Conservation (phyloP, 2,329 filamentous ascomycete species). For the Mycogone perniciosa region DNA sequence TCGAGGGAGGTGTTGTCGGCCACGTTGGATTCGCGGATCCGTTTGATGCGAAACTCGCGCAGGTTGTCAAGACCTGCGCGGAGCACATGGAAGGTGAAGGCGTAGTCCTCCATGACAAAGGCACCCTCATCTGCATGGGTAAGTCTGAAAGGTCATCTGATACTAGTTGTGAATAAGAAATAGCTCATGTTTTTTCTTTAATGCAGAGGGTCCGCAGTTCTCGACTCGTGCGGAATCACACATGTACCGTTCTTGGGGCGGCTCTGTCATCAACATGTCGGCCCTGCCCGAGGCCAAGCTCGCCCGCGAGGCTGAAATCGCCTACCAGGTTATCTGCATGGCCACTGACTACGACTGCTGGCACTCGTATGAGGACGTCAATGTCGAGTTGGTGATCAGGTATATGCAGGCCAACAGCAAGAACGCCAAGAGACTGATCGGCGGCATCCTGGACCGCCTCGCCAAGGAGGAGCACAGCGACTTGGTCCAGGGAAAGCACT, state of each 20-base stretch:
- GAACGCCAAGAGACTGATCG: constrained; percentile 81
- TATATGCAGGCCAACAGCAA: constrained; percentile 91
- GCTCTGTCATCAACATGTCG: constrained; percentile 97
- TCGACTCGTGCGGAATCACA: constrained; percentile 92
- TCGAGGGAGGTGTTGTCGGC: constrained; percentile 83
- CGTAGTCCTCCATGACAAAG: constrained; percentile 75
- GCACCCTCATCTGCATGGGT: constrained; percentile 90
- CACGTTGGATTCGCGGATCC: constrained; percentile 96
- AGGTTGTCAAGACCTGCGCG: constrained; percentile 73
- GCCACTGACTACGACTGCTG: constrained; percentile 99
- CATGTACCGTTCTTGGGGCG: constrained; percentile 91
- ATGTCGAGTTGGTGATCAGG: constrained; percentile 93
- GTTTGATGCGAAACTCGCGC: constrained; percentile 73
- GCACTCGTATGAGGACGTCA: constrained; percentile 76
- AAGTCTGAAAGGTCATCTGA: constrained; percentile 26
- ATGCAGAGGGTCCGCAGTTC: constrained; percentile 89
- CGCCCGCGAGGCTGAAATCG: constrained; percentile 90
- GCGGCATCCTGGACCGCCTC: constrained; percentile 80
- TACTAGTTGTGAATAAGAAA: background rate
- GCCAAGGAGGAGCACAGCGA: constrained; percentile 69
- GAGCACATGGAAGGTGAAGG: constrained; percentile 72
- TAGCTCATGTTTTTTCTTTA: background rate
- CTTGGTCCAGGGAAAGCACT: constrained; percentile 72
- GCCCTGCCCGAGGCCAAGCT: constrained; percentile 93
- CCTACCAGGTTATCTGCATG: constrained; percentile 99